Percentiles rank a stretch among this genome's conserved stretches.
These are phyloP conservation scores for Corrigiola litoralis DNA, from an alignment of 179 eudicot genomes.

Conservation along the genomic window DNA sequence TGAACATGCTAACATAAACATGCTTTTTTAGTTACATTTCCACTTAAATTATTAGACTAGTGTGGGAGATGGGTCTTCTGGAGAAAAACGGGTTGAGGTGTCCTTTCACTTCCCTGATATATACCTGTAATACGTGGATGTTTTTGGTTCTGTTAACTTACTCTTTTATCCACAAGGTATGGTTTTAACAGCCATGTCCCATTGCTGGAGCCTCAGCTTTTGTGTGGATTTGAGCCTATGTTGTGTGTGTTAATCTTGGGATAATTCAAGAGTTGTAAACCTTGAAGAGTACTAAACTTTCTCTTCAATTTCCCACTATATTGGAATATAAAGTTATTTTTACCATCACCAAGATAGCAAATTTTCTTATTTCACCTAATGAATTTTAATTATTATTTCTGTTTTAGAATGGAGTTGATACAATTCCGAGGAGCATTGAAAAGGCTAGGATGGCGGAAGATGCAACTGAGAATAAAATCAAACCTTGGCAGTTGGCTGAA, in stretches of 20 bases:
- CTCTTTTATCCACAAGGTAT: too few species aligned
- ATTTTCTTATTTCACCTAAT: not conserved
- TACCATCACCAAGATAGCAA: too few species aligned
- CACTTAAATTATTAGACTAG: not conserved
- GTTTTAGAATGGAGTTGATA: slow-evolving; percentile 68
- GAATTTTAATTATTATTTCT: slow-evolving; percentile 4
- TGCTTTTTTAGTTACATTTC: not conserved
- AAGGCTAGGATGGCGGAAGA: slow-evolving; percentile 69
- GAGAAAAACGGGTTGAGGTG: too few species aligned
- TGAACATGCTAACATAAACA: not conserved
- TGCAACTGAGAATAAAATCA: slow-evolving; percentile 50
- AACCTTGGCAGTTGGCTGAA: slow-evolving; percentile 86
- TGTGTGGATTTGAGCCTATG: not conserved
- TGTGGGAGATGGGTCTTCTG: too few species aligned
- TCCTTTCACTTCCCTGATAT: too few species aligned
- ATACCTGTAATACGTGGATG: too few species aligned
- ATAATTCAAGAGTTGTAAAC: not conserved
- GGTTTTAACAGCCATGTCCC: too few species aligned
- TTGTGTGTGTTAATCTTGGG: not conserved
- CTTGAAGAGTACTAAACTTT: not conserved
- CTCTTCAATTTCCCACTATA: not conserved
- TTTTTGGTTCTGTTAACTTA: too few species aligned
- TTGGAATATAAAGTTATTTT: not conserved
- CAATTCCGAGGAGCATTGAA: slow-evolving; percentile 59
- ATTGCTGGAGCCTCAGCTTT: not conserved